These are phyloP conservation scores for Neurospora sublineolata DNA, from an alignment of 495 filamentous ascomycete species.

Conservation along the genomic window DNA sequence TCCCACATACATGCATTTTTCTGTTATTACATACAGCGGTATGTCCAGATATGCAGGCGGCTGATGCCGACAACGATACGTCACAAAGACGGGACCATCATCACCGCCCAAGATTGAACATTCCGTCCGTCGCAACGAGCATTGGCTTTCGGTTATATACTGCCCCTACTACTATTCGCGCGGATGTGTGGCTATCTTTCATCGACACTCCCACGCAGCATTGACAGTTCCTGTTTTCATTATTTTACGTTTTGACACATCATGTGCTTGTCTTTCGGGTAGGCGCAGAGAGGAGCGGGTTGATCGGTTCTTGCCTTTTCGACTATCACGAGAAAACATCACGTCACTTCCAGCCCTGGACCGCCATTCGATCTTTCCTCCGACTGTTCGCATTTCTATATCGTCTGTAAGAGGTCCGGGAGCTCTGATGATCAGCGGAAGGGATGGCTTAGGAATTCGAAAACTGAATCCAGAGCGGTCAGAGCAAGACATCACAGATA, in stretches of 20 bases:
- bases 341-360: neutral
- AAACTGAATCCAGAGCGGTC: neutral
- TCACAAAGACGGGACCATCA: neutral
- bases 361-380: neutral
- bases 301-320: neutral
- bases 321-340: neutral
- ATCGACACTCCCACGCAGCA: neutral
- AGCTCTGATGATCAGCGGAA: neutral
- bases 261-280: neutral
- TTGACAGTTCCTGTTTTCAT: neutral
- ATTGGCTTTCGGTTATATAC: neutral
- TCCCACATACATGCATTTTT: neutral
- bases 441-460: neutral
- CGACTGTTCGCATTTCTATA: neutral
- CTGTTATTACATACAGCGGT: neutral
- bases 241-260: neutral
- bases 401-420: neutral
- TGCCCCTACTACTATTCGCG: neutral
- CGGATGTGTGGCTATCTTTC: neutral
- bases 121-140: neutral
- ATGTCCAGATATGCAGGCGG: neutral
- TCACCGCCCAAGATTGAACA: neutral
- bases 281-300: neutral
- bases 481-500: neutral
- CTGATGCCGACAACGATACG: neutral